A percentile compares a stretch with the other conserved stretches of the same genome.
phyloP scores from a whole-genome alignment of 257 asterid species.

The Solanum etuberosum region DNA sequence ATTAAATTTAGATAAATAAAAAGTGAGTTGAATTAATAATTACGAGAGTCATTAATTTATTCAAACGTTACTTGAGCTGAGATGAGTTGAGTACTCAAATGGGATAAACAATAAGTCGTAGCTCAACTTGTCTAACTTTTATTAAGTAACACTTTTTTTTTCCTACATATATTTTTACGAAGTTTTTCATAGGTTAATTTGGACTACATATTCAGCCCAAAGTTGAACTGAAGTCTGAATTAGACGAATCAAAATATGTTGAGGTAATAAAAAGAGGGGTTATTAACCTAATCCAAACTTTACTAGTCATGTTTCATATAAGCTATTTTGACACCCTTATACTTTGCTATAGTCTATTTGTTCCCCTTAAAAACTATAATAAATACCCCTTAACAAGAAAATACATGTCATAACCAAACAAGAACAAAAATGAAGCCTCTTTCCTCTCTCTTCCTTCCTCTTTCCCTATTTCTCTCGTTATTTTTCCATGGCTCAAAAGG shows the following conservation, averaged over 20 bases:
- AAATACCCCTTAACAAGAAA: background rate
- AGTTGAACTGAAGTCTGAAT: background rate
- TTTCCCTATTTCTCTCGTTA: conserved; percentile 10
- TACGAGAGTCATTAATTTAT: background rate
- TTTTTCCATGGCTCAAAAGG: conserved; percentile 4
- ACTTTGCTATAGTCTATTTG: background rate
- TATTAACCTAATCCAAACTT: background rate
- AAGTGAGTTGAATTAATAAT: background rate
- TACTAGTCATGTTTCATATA: background rate
- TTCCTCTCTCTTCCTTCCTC: background rate
- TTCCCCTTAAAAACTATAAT: background rate
- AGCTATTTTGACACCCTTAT: background rate
- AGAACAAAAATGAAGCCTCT: conserved; percentile 14
- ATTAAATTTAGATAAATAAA: background rate
- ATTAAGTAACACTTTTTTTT: background rate
- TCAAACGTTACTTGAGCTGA: background rate
- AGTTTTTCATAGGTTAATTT: background rate
- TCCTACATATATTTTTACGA: background rate
- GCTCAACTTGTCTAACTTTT: background rate
- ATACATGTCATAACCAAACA: background rate
- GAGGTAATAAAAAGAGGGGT: background rate
- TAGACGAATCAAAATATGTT: background rate
- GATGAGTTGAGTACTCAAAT: background rate
- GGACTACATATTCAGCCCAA: background rate
- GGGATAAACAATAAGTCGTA: background rate